A percentile compares a stretch with the other conserved stretches of the same genome.
phyloP scores from a whole-genome alignment of 2,329 filamentous ascomycete species.

The Raffaelea ambrosiae region DNA sequence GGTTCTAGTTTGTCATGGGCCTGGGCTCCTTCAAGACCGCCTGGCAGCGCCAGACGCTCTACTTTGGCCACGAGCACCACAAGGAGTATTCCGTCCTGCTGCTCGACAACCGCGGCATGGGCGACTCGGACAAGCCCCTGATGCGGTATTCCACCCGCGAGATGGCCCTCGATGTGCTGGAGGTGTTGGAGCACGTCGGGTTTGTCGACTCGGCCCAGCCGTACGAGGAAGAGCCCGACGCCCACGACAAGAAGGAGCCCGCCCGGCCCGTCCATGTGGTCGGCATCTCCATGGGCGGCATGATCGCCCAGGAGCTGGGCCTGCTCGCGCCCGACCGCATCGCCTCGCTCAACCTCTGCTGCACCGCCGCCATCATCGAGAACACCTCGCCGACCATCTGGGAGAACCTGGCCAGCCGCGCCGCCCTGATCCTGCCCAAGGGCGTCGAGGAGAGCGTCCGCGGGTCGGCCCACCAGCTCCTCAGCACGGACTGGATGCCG shows the following conservation, averaged over 20 bases:
- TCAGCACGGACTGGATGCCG: constrained; percentile 54
- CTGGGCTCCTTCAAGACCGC: constrained; percentile 58
- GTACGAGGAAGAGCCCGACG: background rate
- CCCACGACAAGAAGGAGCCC: background rate
- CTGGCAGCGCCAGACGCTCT: constrained; percentile 77
- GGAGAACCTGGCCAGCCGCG: constrained; percentile 53
- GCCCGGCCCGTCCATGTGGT: constrained; percentile 51
- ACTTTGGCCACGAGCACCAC: constrained; percentile 66
- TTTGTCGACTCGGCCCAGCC: constrained; percentile 24
- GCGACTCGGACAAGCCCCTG: constrained; percentile 68
- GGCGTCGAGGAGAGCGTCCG: constrained; percentile 57
- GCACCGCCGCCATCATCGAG: constrained; percentile 52
- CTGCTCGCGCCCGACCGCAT: constrained; percentile 43
- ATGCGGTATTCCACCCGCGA: constrained; percentile 72
- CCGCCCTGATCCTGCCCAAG: constrained; percentile 59
- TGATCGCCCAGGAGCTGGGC: constrained; percentile 81
- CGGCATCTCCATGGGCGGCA: constrained; percentile 80
- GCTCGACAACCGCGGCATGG: constrained; percentile 80
- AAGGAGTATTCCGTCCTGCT: constrained; percentile 65
- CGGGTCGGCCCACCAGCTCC: constrained; percentile 58
- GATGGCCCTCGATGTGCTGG: constrained; percentile 73
- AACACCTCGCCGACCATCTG: constrained; percentile 49
- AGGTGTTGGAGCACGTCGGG: constrained; percentile 59
- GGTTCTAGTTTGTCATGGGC: constrained; percentile 66
- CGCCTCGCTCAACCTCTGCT: constrained; percentile 48